Percentiles rank a stretch among this genome's conserved stretches.
These are phyloP conservation scores for Apiosordaria backusii DNA, from an alignment of 495 filamentous ascomycete species.

Conservation along the genomic window DNA sequence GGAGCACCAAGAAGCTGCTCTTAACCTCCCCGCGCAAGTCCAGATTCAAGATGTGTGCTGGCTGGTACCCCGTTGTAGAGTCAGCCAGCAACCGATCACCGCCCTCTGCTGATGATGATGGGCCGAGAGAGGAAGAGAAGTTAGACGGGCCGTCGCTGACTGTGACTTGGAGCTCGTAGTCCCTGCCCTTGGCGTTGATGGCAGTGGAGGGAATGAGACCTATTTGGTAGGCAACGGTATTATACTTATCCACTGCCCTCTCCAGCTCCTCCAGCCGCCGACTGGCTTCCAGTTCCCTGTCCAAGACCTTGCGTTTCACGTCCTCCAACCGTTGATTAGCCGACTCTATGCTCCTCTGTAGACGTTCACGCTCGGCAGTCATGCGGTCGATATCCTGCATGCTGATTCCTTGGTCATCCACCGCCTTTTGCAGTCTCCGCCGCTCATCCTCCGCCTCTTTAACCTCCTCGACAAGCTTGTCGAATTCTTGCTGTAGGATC, in stretches of 20 bases:
- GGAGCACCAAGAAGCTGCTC: slow-evolving; percentile 67
- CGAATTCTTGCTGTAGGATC: slow-evolving; percentile 73
- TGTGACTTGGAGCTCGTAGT: slow-evolving; percentile 76
- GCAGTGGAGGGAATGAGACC: slow-evolving; percentile 82
- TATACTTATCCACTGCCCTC: slow-evolving; percentile 80
- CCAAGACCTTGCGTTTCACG: slow-evolving; percentile 70
- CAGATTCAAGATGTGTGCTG: slow-evolving; percentile 77
- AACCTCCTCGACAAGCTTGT: slow-evolving; percentile 72
- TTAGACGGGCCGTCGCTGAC: slow-evolving; percentile 62
- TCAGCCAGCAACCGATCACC: slow-evolving; percentile 72
- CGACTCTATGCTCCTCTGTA: slow-evolving; percentile 78
- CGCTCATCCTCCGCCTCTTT: slow-evolving; percentile 76
- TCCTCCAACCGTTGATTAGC: slow-evolving; percentile 73
- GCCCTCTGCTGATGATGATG: slow-evolving; percentile 45
- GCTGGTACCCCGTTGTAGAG: slow-evolving; percentile 78
- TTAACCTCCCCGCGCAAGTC: slow-evolving; percentile 81
- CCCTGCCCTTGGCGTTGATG: slow-evolving; percentile 73
- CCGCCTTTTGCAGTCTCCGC: slow-evolving; percentile 70
- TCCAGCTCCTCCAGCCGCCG: slow-evolving; percentile 85
- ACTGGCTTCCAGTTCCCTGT: slow-evolving; percentile 80
- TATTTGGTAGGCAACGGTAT: slow-evolving; percentile 88
- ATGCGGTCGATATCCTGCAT: slow-evolving; percentile 98
- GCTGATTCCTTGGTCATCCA: slow-evolving; percentile 89
- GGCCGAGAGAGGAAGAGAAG: slow-evolving; percentile 66
- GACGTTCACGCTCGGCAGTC: slow-evolving; percentile 87